Evolutionary conservation across 306 rosid genomes (phyloP).

Genomic region (Fagus sylvatica): DNA sequence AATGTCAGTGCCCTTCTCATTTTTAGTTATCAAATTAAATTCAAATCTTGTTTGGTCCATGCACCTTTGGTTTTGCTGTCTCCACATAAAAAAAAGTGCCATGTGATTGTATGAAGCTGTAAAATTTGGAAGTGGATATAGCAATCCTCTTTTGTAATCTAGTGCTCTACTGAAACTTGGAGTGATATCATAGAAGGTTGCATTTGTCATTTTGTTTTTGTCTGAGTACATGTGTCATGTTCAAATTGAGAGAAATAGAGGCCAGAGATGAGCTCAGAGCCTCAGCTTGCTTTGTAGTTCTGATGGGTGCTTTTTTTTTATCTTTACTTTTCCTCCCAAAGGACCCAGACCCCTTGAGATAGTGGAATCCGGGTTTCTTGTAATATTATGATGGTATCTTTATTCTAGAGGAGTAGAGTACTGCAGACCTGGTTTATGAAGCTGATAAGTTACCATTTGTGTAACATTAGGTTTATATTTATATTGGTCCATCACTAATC

Average conservation of each 20-base stretch:
- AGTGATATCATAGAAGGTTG: slow-evolving; percentile 38
- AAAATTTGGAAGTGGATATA: slow-evolving; percentile 25
- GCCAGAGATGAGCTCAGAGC: too few relatives aligned
- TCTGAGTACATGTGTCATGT: slow-evolving; percentile 43
- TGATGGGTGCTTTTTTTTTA: slow-evolving; percentile 30
- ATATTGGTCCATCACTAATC: too few relatives aligned
- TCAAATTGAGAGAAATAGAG: slow-evolving; percentile 19
- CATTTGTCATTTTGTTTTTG: slow-evolving; percentile 42
- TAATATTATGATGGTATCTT: slow-evolving; percentile 25
- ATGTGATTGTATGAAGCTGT: slow-evolving; percentile 34
- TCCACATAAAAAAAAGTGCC: slow-evolving; percentile 58
- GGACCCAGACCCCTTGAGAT: slow-evolving; percentile 27
- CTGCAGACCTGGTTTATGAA: too few relatives aligned
- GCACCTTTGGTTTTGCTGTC: slow-evolving; percentile 49
- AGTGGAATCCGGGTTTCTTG: slow-evolving; percentile 22
- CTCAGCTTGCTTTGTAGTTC: slow-evolving; percentile 35
- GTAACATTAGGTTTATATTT: too few relatives aligned
- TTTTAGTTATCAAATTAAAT: too few relatives aligned
- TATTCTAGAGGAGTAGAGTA: too few relatives aligned
- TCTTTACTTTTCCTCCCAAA: slow-evolving; percentile 25
- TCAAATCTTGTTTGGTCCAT: slow-evolving; percentile 42
- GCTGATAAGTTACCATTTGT: too few relatives aligned
- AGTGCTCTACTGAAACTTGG: slow-evolving; percentile 31
- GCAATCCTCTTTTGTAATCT: slow-evolving; percentile 38
- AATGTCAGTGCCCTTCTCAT: too few relatives aligned